Conservation (phyloP, 345 rosid genomes). For the Abelmoschus esculentus region DNA sequence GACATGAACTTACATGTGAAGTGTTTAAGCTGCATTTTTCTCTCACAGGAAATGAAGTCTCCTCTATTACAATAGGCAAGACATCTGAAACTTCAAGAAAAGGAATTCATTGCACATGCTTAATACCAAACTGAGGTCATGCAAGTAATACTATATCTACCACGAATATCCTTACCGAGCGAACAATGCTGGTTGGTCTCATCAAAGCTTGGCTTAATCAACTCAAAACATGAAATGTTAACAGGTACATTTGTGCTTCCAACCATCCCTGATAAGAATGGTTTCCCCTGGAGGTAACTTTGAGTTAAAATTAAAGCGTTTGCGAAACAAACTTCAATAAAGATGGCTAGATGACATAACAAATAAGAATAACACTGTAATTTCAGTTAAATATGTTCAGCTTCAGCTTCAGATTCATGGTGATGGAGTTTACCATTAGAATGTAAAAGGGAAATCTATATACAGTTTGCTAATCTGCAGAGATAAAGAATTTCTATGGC, state of each 20-base stretch:
- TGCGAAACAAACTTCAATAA: background rate
- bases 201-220: slow-evolving; percentile 32
- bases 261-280: slow-evolving; percentile 15
- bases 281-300: slow-evolving; percentile 18
- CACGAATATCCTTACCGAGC: slow-evolving; percentile 24
- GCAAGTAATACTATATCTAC: slow-evolving; percentile 8
- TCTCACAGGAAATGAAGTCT: slow-evolving; percentile 14
- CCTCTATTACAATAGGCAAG: slow-evolving; percentile 8
- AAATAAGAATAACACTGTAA: background rate
- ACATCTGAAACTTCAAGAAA: slow-evolving; percentile 3
- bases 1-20: slow-evolving; percentile 27
- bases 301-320: background rate
- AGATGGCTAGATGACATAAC: too few relatives aligned
- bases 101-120: background rate
- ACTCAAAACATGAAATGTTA: slow-evolving; percentile 29
- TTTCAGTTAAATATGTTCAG: background rate
- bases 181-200: slow-evolving; percentile 31
- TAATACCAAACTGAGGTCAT: slow-evolving; percentile 7
- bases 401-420: background rate
- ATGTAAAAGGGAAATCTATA: background rate
- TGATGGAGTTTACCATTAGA: background rate
- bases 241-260: slow-evolving; percentile 25
- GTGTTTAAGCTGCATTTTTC: slow-evolving; percentile 25
- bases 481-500: background rate
- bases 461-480: background rate